phyloP scores from a whole-genome alignment of 306 rosid species.

The Lathyrus sativus region DNA sequence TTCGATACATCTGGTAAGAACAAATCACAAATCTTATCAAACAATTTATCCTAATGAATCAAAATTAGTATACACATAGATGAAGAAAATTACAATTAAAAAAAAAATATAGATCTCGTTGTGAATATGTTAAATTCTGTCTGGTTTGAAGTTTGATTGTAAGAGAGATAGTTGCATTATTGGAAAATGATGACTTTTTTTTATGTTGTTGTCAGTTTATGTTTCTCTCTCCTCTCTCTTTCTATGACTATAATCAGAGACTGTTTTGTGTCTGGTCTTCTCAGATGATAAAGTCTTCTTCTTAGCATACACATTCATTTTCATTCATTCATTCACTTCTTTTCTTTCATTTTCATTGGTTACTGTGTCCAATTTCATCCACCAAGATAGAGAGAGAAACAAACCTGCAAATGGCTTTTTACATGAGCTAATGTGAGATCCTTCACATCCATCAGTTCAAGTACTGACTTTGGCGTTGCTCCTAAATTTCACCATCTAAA shows the following conservation, averaged over 20 bases:
- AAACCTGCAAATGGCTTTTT: conserved; percentile 95
- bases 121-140: too few relatives aligned
- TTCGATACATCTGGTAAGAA: conserved; percentile 79
- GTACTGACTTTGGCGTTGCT: conserved; percentile 95
- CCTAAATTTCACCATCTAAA: conserved; percentile 55
- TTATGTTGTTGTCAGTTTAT: conserved; percentile 43
- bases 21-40: conserved; percentile 10
- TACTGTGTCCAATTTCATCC: conserved; percentile 44
- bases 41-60: neutral
- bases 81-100: too few relatives aligned
- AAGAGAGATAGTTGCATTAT: conserved; percentile 51
- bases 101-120: too few relatives aligned
- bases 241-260: conserved; percentile 38
- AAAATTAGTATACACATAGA: neutral
- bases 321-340: conserved; percentile 38
- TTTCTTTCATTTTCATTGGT: conserved; percentile 49
- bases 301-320: conserved; percentile 36
- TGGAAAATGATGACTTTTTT: conserved; percentile 71
- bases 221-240: conserved; percentile 39
- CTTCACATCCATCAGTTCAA: conserved; percentile 97
- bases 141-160: neutral
- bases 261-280: conserved; percentile 47
- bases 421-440: conserved; percentile 98
- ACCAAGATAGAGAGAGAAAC: conserved; percentile 19
- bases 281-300: conserved; percentile 50